phyloP scores from a whole-genome alignment of 192 early-diverging fungal genomes.

The Oehlia diaphana region DNA sequence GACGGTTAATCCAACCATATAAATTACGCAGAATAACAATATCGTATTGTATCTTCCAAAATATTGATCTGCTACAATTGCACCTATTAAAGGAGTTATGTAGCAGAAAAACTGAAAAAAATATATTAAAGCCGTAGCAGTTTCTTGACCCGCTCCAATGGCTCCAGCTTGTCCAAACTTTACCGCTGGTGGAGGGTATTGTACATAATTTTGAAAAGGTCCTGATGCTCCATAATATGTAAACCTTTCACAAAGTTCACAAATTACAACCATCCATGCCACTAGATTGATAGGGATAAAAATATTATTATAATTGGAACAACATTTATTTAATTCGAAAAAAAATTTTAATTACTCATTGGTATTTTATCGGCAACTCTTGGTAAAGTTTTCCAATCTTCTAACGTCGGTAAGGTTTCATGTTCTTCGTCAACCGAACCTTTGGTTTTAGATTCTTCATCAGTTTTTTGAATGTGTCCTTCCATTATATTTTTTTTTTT shows the following conservation, averaged over 20 bases:
- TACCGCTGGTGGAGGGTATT: slow-evolving; percentile 42
- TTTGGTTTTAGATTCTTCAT: too few relatives aligned
- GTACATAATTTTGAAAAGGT: slow-evolving; percentile 60
- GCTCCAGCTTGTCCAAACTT: slow-evolving; percentile 48
- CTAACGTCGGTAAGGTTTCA: too few relatives aligned
- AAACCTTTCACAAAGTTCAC: slow-evolving; percentile 66
- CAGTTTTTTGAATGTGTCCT: too few relatives aligned
- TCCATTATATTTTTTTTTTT: too few relatives aligned
- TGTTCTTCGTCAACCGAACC: too few relatives aligned
- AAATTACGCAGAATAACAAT: slow-evolving; percentile 61
- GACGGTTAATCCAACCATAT: slow-evolving; percentile 63
- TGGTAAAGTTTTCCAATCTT: too few relatives aligned
- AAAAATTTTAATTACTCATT: too few relatives aligned
- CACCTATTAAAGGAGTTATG: slow-evolving; percentile 58
- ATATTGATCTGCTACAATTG: slow-evolving; percentile 70
- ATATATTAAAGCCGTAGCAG: slow-evolving; percentile 56
- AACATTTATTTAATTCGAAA: too few relatives aligned
- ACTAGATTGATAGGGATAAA: not conserved
- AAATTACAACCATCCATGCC: slow-evolving; percentile 53
- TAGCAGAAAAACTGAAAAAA: slow-evolving; percentile 67
- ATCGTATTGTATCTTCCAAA: slow-evolving; percentile 77
- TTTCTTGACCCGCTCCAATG: slow-evolving; percentile 50
- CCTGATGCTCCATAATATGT: slow-evolving; percentile 62
- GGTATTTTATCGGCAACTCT: too few relatives aligned
- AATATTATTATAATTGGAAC: too few relatives aligned